phyloP scores from a whole-genome alignment of 129 eudicot genomes.

The Flaveria trinervia region DNA sequence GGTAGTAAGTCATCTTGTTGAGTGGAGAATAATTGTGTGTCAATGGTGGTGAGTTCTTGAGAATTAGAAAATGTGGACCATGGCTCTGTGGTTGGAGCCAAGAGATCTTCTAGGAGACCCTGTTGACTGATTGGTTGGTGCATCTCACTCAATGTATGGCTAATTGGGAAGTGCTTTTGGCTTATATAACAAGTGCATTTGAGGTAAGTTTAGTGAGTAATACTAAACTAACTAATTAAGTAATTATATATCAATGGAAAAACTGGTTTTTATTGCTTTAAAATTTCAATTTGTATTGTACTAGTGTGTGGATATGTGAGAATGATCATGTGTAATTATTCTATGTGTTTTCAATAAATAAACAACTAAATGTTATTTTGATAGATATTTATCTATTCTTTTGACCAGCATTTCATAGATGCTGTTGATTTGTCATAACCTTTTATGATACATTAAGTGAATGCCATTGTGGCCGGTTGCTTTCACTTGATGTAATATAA shows the following conservation, averaged over 20 bases:
- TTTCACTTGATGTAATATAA: background rate
- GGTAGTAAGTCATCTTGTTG: constrained; percentile 29
- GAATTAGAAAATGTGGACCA: constrained; percentile 35
- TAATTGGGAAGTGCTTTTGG: constrained; percentile 26
- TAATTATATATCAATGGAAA: no score
- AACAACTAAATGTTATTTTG: background rate
- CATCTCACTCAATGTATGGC: constrained; percentile 41
- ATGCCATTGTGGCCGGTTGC: constrained; percentile 1
- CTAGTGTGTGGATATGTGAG: background rate
- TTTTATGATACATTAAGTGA: background rate
- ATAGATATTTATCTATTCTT: background rate
- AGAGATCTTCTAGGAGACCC: constrained; percentile 53
- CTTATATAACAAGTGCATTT: constrained; percentile 31
- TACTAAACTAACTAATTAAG: constrained; percentile 10
- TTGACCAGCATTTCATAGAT: background rate
- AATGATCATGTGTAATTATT: constrained; percentile 3
- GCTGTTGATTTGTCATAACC: background rate
- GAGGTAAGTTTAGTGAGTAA: constrained; percentile 17
- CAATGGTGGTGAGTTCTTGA: constrained; percentile 32
- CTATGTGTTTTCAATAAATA: background rate
- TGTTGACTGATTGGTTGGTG: constrained; percentile 42
- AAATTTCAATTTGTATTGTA: background rate
- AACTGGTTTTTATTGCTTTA: background rate
- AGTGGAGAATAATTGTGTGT: constrained; percentile 18
- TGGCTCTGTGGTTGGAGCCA: constrained; percentile 47